Percentiles rank a stretch among this genome's conserved stretches.
phyloP scores from a whole-genome alignment of 75 land plant genomes.

The Adiantum capillusveneris region DNA sequence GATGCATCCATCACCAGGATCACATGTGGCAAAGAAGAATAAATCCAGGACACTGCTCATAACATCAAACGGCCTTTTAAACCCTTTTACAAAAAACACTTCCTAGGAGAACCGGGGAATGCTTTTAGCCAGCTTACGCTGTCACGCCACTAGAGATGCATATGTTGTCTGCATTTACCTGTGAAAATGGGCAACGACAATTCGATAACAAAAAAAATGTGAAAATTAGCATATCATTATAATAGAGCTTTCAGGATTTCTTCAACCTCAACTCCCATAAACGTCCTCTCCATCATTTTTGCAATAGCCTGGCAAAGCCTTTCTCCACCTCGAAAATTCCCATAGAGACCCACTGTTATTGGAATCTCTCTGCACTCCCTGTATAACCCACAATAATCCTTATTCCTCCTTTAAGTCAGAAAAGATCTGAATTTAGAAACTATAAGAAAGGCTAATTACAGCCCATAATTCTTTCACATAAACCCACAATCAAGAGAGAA shows the following conservation, averaged over 20 bases:
- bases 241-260: background rate
- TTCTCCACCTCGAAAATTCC: slow-evolving; percentile 37
- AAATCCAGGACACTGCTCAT: slow-evolving; percentile 31
- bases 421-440: too few relatives aligned
- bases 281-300: slow-evolving; percentile 37
- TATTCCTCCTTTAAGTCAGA: too few relatives aligned
- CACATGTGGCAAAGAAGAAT: slow-evolving; percentile 38
- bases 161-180: slow-evolving; percentile 29
- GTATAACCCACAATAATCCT: too few relatives aligned
- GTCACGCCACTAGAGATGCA: slow-evolving; percentile 43
- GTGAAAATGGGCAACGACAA: slow-evolving; percentile 2
- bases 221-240: too few relatives aligned
- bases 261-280: slow-evolving; percentile 36
- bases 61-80: background rate
- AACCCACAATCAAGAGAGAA: background rate
- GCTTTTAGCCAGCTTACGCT: slow-evolving; percentile 15
- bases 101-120: background rate
- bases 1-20: slow-evolving; percentile 39
- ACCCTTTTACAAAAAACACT: too few relatives aligned
- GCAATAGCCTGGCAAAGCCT: slow-evolving; percentile 27
- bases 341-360: slow-evolving; percentile 30
- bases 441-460: too few relatives aligned
- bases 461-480: background rate
- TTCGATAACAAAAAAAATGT: too few relatives aligned
- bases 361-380: slow-evolving; percentile 35